A percentile compares a stretch with the other conserved stretches of the same genome.
Evolutionary conservation across 176 grass and related monocot genomes (phyloP).

Genomic region (Juncus effusus): DNA sequence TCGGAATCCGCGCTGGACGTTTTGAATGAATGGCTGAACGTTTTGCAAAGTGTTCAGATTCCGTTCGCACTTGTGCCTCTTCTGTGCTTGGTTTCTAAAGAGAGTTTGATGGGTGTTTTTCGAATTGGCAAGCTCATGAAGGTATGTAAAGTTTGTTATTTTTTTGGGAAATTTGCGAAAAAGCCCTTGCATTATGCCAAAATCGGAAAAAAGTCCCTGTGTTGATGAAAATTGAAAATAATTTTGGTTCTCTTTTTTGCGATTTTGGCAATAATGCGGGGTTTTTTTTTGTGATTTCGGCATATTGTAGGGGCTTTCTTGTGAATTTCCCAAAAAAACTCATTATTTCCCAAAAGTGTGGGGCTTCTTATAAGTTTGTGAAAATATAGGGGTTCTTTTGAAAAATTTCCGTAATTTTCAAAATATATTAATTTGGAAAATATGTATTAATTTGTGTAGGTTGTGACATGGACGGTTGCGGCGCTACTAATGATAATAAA

Average conservation of each 20-base stretch:
- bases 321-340: neutral
- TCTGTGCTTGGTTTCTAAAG: conserved; percentile 87
- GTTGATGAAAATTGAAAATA: too few relatives aligned
- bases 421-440: neutral
- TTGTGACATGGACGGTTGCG: conserved; percentile 79
- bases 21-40: conserved; percentile 96
- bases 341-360: conserved; percentile 3
- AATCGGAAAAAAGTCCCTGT: too few relatives aligned
- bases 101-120: conserved; percentile 85
- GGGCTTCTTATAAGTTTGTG: neutral
- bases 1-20: conserved; percentile 76
- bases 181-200: too few relatives aligned
- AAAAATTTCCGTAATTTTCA: conserved; percentile 2
- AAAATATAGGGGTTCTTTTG: neutral
- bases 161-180: neutral
- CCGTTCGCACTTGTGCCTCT: conserved; percentile 92
- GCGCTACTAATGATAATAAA: conserved; percentile 84
- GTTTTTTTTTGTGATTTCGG: too few relatives aligned
- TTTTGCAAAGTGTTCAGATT: conserved; percentile 94
- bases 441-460: conserved; percentile 37
- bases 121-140: conserved; percentile 68
- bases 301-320: too few relatives aligned
- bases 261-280: too few relatives aligned
- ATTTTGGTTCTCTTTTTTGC: too few relatives aligned
- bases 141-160: conserved; percentile 43